A percentile compares a stretch with the other conserved stretches of the same genome.
phyloP scores from a whole-genome alignment of 306 rosid genomes.

The Inga leiocalycina region DNA sequence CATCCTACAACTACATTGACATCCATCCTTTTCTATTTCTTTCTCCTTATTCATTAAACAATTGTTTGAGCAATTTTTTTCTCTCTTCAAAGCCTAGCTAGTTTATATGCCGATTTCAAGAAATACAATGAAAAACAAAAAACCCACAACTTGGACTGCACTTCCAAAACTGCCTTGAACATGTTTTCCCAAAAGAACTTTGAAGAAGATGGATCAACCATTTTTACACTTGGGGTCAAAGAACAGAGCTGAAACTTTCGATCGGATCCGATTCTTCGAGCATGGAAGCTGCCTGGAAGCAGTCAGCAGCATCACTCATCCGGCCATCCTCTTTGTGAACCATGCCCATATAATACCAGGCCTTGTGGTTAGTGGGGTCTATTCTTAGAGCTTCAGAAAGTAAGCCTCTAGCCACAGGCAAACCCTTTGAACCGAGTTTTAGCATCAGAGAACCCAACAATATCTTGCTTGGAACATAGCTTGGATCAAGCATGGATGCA shows the following conservation, averaged over 20 bases:
- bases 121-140: neutral
- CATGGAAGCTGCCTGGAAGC: slow-evolving; percentile 96
- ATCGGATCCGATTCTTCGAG: slow-evolving; percentile 90
- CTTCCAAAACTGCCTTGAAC: slow-evolving; percentile 26
- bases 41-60: slow-evolving; percentile 31
- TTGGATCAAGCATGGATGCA: slow-evolving; percentile 66
- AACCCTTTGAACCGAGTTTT: slow-evolving; percentile 53
- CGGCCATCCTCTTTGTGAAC: slow-evolving; percentile 80
- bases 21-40: slow-evolving; percentile 2
- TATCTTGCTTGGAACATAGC: slow-evolving; percentile 70
- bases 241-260: slow-evolving; percentile 69
- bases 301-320: slow-evolving; percentile 74
- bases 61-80: slow-evolving; percentile 17
- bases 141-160: neutral
- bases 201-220: slow-evolving; percentile 14
- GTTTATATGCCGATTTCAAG: slow-evolving; percentile 16
- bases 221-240: slow-evolving; percentile 40
- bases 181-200: slow-evolving; percentile 17
- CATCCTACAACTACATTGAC: slow-evolving; percentile 27
- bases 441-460: slow-evolving; percentile 55
- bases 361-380: slow-evolving; percentile 80
- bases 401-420: slow-evolving; percentile 77
- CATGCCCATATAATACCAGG: slow-evolving; percentile 84
- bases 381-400: slow-evolving; percentile 79
- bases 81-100: slow-evolving; percentile 35